Base-by-base conservation (phyloP, 306 rosid genomes). In the Erythrophleum fordii region DNA sequence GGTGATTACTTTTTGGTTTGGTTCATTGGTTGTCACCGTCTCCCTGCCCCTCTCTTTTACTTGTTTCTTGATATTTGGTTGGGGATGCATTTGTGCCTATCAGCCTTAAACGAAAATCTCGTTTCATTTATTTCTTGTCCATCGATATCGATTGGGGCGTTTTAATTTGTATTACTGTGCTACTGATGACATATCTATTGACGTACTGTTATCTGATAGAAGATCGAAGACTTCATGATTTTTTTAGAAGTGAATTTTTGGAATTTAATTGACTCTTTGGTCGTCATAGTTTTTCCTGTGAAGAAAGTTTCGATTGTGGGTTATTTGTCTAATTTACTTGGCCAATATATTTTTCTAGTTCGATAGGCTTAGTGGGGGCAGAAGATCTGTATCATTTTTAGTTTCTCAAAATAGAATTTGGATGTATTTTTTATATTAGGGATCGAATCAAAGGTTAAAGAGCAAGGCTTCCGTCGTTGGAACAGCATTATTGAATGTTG, bases 401-500 rank as follows among this genome's bases (percentile, higher is more conserved):
- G n/a, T 5, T 18, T 56, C 3, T 75, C 78, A 72, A 39, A 70
- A 46, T 73, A 7, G 26, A 64, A 75, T 71, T 78, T 41, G 68
- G 55, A 2, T 71, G 58, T 45, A 22, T 58, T 78, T 64, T 68
- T 11, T 72, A 22, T 73, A 75, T 14, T 87, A 96, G 99, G 95
- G 91, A 68, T 80, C 86, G 84, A 89, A 93, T 80, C 97, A 83
- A 83, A 90, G 85, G 42, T 37, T 90, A 13, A 96, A 91, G 84
- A 85, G 80, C 84, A 96, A 91, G 87, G 91, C 81, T 64, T 86
- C 84, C 72, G 86, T 87, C 53, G 71, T 93, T 23, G 99, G 98
- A 69, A 86, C 89, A 3, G 93, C 97, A 25, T 77, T 87, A 26
- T 82, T 96, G 90, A 96, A 96, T 69, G 85, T 96, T 75, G 93